Conservation (phyloP, 2,329 filamentous ascomycete species). For the Sphaerostilbella broomeana region DNA sequence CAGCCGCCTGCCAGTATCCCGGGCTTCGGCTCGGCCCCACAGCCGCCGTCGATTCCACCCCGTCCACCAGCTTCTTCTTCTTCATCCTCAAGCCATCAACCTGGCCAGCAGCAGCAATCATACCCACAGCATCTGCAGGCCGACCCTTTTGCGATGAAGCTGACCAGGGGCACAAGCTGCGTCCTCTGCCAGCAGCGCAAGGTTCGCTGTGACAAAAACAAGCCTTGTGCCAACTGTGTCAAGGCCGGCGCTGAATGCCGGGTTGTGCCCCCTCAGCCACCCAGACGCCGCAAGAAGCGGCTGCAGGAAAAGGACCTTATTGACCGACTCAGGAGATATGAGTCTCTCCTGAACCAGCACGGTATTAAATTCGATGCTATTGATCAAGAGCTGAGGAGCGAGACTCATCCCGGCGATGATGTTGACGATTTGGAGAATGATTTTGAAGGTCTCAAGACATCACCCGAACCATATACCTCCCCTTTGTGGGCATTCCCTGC, state of each 20-base stretch:
- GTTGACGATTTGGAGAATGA: constrained; percentile 51
- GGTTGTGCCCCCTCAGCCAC: constrained; percentile 49
- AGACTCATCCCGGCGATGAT: constrained; percentile 37
- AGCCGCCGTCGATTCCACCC: too few relatives aligned
- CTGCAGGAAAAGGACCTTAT: constrained; percentile 65
- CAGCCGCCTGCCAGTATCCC: not conserved
- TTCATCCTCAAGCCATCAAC: constrained; percentile 11
- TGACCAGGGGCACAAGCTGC: constrained; percentile 57
- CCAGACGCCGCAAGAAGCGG: constrained; percentile 53
- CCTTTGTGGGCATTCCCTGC: constrained; percentile 18
- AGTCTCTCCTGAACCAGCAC: constrained; percentile 57
- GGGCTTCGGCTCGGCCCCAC: constrained; percentile 12
- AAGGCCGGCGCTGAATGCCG: constrained; percentile 56
- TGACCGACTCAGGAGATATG: constrained; percentile 63
- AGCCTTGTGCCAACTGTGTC: constrained; percentile 64
- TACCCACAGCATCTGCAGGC: constrained; percentile 17
- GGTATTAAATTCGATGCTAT: constrained; percentile 64
- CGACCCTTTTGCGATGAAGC: constrained; percentile 43
- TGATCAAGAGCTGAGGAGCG: constrained; percentile 37
- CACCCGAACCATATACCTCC: constrained; percentile 38
- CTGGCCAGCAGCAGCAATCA: constrained; percentile 16
- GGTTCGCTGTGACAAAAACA: constrained; percentile 65
- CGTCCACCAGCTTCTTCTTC: not conserved
- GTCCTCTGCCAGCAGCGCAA: constrained; percentile 71
- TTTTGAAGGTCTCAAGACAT: constrained; percentile 48